These are phyloP conservation scores for Xylariaceae sp. DNA, from an alignment of 2,329 filamentous ascomycete genomes.

Conservation along the genomic window DNA sequence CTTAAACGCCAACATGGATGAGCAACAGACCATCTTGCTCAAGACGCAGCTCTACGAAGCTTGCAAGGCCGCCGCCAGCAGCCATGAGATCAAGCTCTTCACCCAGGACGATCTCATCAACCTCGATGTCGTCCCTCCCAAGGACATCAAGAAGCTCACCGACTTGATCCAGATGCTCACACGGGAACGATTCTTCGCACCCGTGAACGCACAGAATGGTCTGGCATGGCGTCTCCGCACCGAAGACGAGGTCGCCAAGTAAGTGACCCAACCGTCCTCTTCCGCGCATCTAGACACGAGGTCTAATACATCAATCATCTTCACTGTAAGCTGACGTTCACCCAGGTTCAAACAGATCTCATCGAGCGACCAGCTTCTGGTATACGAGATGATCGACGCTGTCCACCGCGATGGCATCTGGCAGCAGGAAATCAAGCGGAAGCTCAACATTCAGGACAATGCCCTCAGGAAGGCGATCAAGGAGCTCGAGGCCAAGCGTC, in stretches of 20 bases:
- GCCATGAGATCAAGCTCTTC: conserved; percentile 48
- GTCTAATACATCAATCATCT: conserved; percentile 1
- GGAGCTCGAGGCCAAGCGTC: conserved; percentile 73
- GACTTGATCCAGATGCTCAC: conserved; percentile 56
- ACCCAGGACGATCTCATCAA: conserved; percentile 57
- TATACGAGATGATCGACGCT: conserved; percentile 87
- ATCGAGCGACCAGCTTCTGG: conserved; percentile 74
- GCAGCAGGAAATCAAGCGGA: conserved; percentile 79
- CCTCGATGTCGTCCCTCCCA: conserved; percentile 55
- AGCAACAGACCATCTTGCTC: conserved; percentile 36
- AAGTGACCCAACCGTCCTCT: conserved; percentile 22
- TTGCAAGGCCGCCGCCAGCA: conserved; percentile 45
- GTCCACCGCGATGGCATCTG: conserved; percentile 84
- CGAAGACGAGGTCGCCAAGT: conserved; percentile 62
- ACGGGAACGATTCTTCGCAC: conserved; percentile 59
- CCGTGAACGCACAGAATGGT: conserved; percentile 42
- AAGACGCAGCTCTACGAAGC: conserved; percentile 58
- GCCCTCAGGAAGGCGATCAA: conserved; percentile 80
- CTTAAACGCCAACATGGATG: conserved; percentile 25
- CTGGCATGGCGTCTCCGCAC: conserved; percentile 59
- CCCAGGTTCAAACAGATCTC: conserved; percentile 56
- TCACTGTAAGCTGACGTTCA: background rate
- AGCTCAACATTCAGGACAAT: conserved; percentile 79
- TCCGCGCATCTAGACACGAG: background rate
- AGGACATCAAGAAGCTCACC: conserved; percentile 54